Evolutionary conservation across 352 stramenopile species (phyloP).

Genomic region (Pythium scleroteichum): DNA sequence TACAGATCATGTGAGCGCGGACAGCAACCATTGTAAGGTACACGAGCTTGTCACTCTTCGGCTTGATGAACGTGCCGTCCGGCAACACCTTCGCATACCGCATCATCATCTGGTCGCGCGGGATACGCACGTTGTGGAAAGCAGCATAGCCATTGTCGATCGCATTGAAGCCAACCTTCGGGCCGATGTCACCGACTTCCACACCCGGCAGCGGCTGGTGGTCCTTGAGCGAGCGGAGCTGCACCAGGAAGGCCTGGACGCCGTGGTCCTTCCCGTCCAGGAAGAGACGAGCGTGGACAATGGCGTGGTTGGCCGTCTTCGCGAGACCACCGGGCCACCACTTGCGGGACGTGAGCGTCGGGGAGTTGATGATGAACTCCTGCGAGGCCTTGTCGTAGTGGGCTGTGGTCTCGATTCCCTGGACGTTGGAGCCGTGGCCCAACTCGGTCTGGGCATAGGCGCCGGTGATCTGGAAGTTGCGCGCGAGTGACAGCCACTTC

Average conservation of each 20-base stretch:
- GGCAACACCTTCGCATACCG: constrained; percentile 47
- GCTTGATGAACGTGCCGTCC: constrained; percentile 59
- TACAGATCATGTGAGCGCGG: constrained; percentile 33
- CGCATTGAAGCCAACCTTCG: constrained; percentile 90
- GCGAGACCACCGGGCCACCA: constrained; percentile 95
- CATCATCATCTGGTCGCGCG: constrained; percentile 65
- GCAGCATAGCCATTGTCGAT: constrained; percentile 92
- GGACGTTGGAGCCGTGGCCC: constrained; percentile 92
- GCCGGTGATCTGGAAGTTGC: constrained; percentile 70
- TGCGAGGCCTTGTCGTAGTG: constrained; percentile 87
- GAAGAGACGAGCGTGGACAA: constrained; percentile 89
- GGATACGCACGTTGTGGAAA: constrained; percentile 89
- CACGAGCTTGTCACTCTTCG: constrained; percentile 64
- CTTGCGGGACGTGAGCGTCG: constrained; percentile 93
- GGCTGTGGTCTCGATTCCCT: constrained; percentile 91
- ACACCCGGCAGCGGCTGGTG: constrained; percentile 85
- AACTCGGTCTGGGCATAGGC: constrained; percentile 97
- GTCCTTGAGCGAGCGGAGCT: constrained; percentile 78
- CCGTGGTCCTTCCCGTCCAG: constrained; percentile 62
- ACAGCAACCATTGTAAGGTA: constrained; percentile 63
- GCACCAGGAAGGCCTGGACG: constrained; percentile 95
- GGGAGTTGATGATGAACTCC: constrained; percentile 94
- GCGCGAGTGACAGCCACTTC: constrained; percentile 67
- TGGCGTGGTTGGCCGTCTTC: constrained; percentile 90
- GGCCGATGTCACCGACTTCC: constrained; percentile 89